Base-by-base conservation (phyloP, 306 rosid species). In the Dicorynia guianensis region DNA sequence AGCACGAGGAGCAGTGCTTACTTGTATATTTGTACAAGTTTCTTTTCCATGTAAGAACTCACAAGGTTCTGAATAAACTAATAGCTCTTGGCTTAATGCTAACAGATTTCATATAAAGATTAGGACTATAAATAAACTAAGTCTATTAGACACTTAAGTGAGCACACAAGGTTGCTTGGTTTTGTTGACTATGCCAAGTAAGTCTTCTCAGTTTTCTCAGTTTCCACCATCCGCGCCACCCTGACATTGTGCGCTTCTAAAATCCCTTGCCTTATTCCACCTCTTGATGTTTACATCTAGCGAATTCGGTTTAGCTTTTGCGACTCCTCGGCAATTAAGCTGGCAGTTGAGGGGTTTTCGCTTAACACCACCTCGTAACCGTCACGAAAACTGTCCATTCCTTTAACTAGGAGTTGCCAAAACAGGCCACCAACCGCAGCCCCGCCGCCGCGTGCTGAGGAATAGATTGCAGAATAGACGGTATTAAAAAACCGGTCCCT, bases 351-450 rank as follows among this genome's bases (percentile, higher is more conserved):
- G 43, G 89, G 46, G 69, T 53, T 76, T 77, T 92, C 88, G 8
- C 75, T 82, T 47, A 92, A 80, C 65, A 95, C 46, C 0, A 95
- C 84, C 67, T 91, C 99, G 7, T 90, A 95, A 36, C 96, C 96
- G 3, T 95, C 96, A 47, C 94, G 75, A 67, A 82, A 92, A 13
- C 92, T 85, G 80, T 90, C 97, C 96, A 95, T 87, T 72, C 91
- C 96, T 83, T 86, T 70, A 11, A 80, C 79, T 43, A 92, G 83
- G 67, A 92, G 96, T 60, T 95, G 99, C 99, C 99, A 95, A 81
- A 90, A 95, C 17, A 90, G 57, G 72, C 97, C 96, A 0, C 99
- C 99, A 0, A 44, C 81, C 3, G 98, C 98, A 1, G 96, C 81
- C 0, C 98, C 98, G 0, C 99, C 99, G 0, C 83, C 80, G 20